phyloP scores from a whole-genome alignment of 1,139 yeast species.

The Sugiyamaella castrensis region DNA sequence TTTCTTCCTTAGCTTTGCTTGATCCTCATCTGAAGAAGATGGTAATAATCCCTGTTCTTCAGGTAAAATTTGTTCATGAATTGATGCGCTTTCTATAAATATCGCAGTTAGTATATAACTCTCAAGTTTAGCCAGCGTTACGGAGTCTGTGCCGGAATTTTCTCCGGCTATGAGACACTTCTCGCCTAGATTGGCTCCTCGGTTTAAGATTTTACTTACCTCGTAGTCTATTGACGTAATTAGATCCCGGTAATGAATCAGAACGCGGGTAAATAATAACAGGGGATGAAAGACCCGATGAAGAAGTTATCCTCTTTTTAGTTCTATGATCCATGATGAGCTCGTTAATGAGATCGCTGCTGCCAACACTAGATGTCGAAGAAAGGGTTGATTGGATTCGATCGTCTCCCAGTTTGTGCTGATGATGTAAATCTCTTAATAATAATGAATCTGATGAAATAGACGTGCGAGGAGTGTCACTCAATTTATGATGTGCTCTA shows the following conservation, averaged over 20 bases:
- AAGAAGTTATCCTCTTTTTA: background rate
- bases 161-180: no score
- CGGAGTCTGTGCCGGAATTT: no score
- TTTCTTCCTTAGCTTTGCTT: slow-evolving; percentile 25
- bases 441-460: slow-evolving; percentile 7
- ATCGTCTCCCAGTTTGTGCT: background rate
- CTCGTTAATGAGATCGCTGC: slow-evolving; percentile 6
- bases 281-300: slow-evolving; percentile 1
- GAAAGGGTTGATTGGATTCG: slow-evolving; percentile 6
- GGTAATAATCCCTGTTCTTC: slow-evolving; percentile 1
- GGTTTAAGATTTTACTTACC: background rate
- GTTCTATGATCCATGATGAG: background rate
- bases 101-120: slow-evolving; percentile 1
- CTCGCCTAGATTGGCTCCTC: no score
- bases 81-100: slow-evolving; percentile 3
- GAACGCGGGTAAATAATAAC: slow-evolving; percentile 5
- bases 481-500: background rate
- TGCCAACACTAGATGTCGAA: slow-evolving; percentile 9
- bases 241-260: slow-evolving; percentile 7
- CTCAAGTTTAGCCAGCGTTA: background rate
- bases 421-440: background rate
- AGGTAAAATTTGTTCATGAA: slow-evolving; percentile 6
- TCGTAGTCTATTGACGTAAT: slow-evolving; percentile 6
- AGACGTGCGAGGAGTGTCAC: slow-evolving; percentile 9
- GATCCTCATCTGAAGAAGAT: slow-evolving; percentile 19